Percentiles rank a stretch among this genome's conserved stretches.
Evolutionary conservation across 148 eudicot genomes (phyloP).

Genomic region (Oxyria digyna): DNA sequence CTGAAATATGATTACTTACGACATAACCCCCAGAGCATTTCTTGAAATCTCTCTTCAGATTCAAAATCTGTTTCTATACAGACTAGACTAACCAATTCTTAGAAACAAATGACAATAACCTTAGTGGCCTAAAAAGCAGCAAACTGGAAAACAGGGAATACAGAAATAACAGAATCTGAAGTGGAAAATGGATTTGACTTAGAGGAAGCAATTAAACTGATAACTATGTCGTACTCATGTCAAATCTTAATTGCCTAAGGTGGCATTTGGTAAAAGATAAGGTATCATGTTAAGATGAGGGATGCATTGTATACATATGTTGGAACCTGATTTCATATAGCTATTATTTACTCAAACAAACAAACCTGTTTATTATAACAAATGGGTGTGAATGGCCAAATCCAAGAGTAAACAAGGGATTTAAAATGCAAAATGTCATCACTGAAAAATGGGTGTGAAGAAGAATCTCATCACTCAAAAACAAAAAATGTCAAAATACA

Average conservation of each 20-base stretch:
- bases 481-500: not conserved
- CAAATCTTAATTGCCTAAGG: too few species aligned
- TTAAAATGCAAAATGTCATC: not conserved
- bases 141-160: not conserved
- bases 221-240: not conserved
- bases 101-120: not conserved
- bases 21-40: not conserved
- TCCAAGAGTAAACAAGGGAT: not conserved
- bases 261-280: too few species aligned
- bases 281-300: not conserved
- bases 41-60: not conserved
- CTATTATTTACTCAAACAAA: too few species aligned
- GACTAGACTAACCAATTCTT: not conserved
- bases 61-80: not conserved
- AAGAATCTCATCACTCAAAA: not conserved
- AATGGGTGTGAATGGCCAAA: not conserved
- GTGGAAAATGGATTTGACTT: not conserved
- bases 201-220: not conserved
- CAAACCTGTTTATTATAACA: not conserved
- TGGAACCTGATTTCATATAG: not conserved
- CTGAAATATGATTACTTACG: not conserved
- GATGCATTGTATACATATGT: not conserved
- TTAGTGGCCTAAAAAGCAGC: not conserved
- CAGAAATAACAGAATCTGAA: not conserved
- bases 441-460: not conserved